A percentile compares a stretch with the other conserved stretches of the same genome.
These are phyloP conservation scores for Podaxis sp. DNA, from an alignment of 768 basidiomycete genomes.

Conservation along the genomic window DNA sequence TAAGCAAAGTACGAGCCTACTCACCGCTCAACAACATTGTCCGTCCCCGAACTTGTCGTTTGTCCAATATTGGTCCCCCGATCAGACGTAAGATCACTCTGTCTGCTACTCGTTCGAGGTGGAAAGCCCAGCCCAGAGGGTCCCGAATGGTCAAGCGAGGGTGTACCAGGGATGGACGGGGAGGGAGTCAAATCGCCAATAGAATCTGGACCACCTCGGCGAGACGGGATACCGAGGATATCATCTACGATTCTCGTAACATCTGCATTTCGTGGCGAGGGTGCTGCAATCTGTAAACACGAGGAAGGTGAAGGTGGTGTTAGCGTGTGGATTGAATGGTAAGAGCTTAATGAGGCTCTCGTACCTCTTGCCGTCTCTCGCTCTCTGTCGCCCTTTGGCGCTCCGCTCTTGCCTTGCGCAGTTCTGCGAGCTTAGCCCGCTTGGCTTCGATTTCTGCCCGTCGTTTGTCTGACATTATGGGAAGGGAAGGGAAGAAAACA, in stretches of 20 bases:
- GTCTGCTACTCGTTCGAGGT: slow-evolving; percentile 62
- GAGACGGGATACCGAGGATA: slow-evolving; percentile 45
- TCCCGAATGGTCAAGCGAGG: slow-evolving; percentile 42
- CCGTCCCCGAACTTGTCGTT: slow-evolving; percentile 50
- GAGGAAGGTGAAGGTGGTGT: not conserved
- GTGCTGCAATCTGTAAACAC: slow-evolving; percentile 17
- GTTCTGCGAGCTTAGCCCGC: slow-evolving; percentile 80
- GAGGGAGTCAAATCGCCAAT: slow-evolving; percentile 69
- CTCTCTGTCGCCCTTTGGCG: slow-evolving; percentile 53
- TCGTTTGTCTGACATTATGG: slow-evolving; percentile 58
- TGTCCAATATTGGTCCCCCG: slow-evolving; percentile 37
- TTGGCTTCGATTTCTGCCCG: slow-evolving; percentile 92
- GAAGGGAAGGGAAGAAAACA: not conserved
- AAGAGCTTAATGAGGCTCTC: not conserved
- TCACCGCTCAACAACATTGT: slow-evolving; percentile 70
- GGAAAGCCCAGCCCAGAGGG: slow-evolving; percentile 38
- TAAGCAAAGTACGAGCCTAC: slow-evolving; percentile 23
- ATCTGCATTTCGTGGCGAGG: slow-evolving; percentile 46
- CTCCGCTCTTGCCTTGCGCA: slow-evolving; percentile 75
- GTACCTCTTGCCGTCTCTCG: slow-evolving; percentile 42
- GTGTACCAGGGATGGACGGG: slow-evolving; percentile 73
- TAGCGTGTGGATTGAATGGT: not conserved
- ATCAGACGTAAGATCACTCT: slow-evolving; percentile 61
- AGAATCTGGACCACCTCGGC: slow-evolving; percentile 41
- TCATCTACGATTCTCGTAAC: slow-evolving; percentile 73